Evolutionary conservation across 116 monocot species (phyloP).

Genomic region (Iris pallida): DNA sequence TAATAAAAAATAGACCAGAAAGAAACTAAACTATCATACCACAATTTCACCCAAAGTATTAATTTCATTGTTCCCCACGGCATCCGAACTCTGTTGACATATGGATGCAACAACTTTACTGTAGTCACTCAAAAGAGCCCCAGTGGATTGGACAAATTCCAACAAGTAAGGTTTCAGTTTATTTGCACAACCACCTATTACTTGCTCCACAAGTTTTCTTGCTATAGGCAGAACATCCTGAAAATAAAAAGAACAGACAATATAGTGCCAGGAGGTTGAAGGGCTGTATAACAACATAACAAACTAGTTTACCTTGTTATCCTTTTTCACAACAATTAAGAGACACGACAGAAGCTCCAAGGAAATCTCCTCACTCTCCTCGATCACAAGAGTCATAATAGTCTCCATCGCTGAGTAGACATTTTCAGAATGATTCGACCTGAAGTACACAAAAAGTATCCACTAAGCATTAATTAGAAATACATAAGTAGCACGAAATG

Average conservation of each 20-base stretch:
- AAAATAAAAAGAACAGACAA: not conserved
- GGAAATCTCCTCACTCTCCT: constrained; percentile 79
- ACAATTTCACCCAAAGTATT: constrained; percentile 8
- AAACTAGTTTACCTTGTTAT: constrained; percentile 33
- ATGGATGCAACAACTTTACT: constrained; percentile 38
- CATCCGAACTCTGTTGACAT: constrained; percentile 31
- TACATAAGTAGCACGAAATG: too few relatives aligned
- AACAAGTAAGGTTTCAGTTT: constrained; percentile 57
- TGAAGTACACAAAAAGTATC: constrained; percentile 17
- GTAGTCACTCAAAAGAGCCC: constrained; percentile 41
- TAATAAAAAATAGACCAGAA: too few relatives aligned
- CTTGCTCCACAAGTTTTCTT: constrained; percentile 50
- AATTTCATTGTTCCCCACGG: constrained; percentile 20
- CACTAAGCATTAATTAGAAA: not conserved
- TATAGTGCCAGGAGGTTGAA: too few relatives aligned
- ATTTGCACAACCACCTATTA: constrained; percentile 45
- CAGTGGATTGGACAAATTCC: constrained; percentile 24
- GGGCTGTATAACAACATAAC: too few relatives aligned
- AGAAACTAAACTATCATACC: not conserved
- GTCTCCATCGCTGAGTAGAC: constrained; percentile 65
- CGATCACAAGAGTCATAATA: constrained; percentile 72
- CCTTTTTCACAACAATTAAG: constrained; percentile 35
- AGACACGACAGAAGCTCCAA: constrained; percentile 50
- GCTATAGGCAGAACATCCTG: constrained; percentile 55
- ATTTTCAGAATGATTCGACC: constrained; percentile 48